These are phyloP conservation scores for Ogataea pini DNA, from an alignment of 805 yeast genomes.

Conservation along the genomic window DNA sequence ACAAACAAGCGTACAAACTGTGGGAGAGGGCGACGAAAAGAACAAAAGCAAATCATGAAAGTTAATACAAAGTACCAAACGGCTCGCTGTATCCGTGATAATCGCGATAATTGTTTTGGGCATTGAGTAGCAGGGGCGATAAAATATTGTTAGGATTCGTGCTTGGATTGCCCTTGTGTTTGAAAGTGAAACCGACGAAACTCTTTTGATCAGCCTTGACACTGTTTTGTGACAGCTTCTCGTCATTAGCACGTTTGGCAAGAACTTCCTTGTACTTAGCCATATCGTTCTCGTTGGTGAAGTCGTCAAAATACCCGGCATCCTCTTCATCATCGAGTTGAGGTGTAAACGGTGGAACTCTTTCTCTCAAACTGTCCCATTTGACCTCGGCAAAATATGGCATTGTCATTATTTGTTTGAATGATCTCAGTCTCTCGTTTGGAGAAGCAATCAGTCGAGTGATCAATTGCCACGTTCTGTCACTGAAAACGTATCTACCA, in stretches of 20 bases:
- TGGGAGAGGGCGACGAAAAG: slow-evolving; percentile 4
- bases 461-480: slow-evolving; percentile 92
- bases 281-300: slow-evolving; percentile 95
- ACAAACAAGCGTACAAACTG: slow-evolving; percentile 5
- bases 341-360: slow-evolving; percentile 94
- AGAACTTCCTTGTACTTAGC: slow-evolving; percentile 96
- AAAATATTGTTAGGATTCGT: slow-evolving; percentile 41
- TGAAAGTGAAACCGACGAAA: slow-evolving; percentile 94
- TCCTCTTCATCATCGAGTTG: slow-evolving; percentile 96
- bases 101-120: slow-evolving; percentile 24
- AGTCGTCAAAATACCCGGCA: slow-evolving; percentile 98
- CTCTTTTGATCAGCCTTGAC: slow-evolving; percentile 62
- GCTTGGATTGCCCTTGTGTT: slow-evolving; percentile 70
- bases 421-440: slow-evolving; percentile 67
- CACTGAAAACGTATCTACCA: slow-evolving; percentile 90
- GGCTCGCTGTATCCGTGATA: slow-evolving; percentile 34
- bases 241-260: slow-evolving; percentile 86
- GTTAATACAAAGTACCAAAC: slow-evolving; percentile 37
- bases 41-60: slow-evolving; percentile 1
- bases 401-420: slow-evolving; percentile 78
- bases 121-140: slow-evolving; percentile 34
- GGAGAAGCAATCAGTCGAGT: slow-evolving; percentile 80
- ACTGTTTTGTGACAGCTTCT: slow-evolving; percentile 69
- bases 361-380: slow-evolving; percentile 67
- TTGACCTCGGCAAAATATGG: slow-evolving; percentile 83